Percentiles rank a stretch among this genome's conserved stretches.
Evolutionary conservation across 2,329 filamentous ascomycete species (phyloP).

Genomic region (Escovopsis sp.): DNA sequence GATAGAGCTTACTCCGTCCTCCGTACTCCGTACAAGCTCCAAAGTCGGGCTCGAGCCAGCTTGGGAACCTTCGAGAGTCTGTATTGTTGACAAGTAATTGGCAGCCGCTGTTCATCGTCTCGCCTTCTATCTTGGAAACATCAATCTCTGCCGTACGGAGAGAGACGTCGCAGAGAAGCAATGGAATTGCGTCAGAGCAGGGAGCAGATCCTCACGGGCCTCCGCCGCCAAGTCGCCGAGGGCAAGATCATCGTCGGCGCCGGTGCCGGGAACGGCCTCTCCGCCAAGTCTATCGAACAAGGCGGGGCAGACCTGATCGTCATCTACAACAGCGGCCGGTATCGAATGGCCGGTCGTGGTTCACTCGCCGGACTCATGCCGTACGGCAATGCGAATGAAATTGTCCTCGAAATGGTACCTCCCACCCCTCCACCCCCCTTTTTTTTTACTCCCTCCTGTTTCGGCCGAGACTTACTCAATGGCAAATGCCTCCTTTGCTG

Average conservation of each 20-base stretch:
- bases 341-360: conserved; percentile 57
- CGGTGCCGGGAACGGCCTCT: conserved; percentile 54
- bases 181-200: conserved; percentile 46
- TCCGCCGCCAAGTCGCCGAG: conserved; percentile 38
- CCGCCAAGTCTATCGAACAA: conserved; percentile 54
- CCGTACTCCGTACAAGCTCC: too few species aligned
- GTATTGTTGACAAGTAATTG: too few species aligned
- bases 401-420: conserved; percentile 51
- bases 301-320: conserved; percentile 57
- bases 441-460: not conserved
- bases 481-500: not conserved
- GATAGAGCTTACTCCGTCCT: too few species aligned
- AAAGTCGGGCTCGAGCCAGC: too few species aligned
- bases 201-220: conserved; percentile 37
- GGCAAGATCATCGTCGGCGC: conserved; percentile 51
- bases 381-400: conserved; percentile 55
- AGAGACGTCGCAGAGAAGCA: not conserved
- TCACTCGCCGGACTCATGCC: conserved; percentile 58
- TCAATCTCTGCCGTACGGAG: too few species aligned
- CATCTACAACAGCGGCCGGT: conserved; percentile 54
- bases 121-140: too few species aligned
- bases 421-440: not conserved
- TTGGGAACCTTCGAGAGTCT: too few species aligned
- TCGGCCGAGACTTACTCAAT: not conserved
- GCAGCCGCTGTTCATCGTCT: too few species aligned